phyloP scores from a whole-genome alignment of 2,329 filamentous ascomycete genomes.

The Scedosporium boydii region DNA sequence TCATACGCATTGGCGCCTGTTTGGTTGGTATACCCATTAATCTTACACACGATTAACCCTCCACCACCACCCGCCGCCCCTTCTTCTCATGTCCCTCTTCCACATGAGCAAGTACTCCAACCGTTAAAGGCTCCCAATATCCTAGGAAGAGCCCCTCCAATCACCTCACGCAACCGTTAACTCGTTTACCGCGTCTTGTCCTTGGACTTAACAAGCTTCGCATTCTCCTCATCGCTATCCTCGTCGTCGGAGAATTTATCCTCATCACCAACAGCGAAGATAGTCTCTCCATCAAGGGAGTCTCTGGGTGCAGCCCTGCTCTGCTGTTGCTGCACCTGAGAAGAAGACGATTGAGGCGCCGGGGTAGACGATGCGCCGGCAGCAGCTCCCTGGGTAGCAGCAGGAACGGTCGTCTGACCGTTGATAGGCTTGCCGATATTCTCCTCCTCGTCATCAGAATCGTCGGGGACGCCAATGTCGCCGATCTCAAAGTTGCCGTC shows the following conservation, averaged over 20 bases:
- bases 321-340: background rate
- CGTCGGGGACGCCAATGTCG: constrained; percentile 69
- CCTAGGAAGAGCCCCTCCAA: background rate
- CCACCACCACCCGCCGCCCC: background rate
- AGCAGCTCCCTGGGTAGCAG: constrained; percentile 5
- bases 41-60: background rate
- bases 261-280: constrained; percentile 87
- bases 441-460: constrained; percentile 48
- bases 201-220: constrained; percentile 40
- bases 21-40: background rate
- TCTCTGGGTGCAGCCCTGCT: constrained; percentile 35
- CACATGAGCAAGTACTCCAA: background rate
- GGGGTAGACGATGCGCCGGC: constrained; percentile 9
- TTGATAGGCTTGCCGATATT: constrained; percentile 21
- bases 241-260: constrained; percentile 78
- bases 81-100: background rate
- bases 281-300: constrained; percentile 76
- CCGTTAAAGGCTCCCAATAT: background rate
- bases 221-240: constrained; percentile 43
- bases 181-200: constrained; percentile 21
- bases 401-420: background rate
- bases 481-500: constrained; percentile 92
- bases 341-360: constrained; percentile 10
- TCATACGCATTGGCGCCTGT: too few species aligned
- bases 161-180: background rate